Conservation (phyloP, 495 filamentous ascomycete species). For the Penicillium robsamsonii region DNA sequence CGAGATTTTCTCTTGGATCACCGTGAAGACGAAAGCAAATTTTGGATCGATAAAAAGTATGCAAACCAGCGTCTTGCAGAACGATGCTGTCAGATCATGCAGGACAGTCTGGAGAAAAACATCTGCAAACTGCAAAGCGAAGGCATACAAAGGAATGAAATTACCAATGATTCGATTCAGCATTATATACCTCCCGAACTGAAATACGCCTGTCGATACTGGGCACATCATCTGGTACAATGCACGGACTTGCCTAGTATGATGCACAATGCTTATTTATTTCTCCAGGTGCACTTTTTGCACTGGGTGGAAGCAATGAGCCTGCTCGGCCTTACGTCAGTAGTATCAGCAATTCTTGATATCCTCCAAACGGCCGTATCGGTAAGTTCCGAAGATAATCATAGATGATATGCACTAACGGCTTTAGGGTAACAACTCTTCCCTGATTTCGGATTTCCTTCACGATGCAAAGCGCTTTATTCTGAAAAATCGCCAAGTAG, state of each 20-base stretch:
- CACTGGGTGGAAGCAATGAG: constrained; percentile 24
- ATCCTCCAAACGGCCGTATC: not conserved
- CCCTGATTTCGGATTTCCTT: constrained; percentile 10
- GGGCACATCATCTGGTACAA: not conserved
- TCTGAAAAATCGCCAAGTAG: constrained; percentile 32
- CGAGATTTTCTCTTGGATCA: constrained; percentile 24
- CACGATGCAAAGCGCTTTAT: constrained; percentile 39
- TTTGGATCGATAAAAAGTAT: not conserved
- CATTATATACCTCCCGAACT: not conserved
- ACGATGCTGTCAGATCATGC: not conserved
- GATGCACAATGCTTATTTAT: not conserved
- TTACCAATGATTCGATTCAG: not conserved
- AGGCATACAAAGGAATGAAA: not conserved
- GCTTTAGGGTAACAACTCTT: constrained; percentile 14
- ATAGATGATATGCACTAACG: constrained; percentile 2
- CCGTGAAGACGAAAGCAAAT: not conserved
- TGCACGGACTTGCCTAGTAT: not conserved
- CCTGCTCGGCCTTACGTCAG: constrained; percentile 15
- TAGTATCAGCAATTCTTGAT: not conserved
- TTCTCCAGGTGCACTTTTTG: not conserved
- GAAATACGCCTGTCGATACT: constrained; percentile 1
- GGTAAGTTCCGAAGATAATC: not conserved
- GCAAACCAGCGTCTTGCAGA: not conserved
- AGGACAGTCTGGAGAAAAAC: not conserved
- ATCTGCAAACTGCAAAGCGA: not conserved